Evolutionary conservation across 176 grass and related monocot species (phyloP).

Genomic region (Cenchrus americanus): DNA sequence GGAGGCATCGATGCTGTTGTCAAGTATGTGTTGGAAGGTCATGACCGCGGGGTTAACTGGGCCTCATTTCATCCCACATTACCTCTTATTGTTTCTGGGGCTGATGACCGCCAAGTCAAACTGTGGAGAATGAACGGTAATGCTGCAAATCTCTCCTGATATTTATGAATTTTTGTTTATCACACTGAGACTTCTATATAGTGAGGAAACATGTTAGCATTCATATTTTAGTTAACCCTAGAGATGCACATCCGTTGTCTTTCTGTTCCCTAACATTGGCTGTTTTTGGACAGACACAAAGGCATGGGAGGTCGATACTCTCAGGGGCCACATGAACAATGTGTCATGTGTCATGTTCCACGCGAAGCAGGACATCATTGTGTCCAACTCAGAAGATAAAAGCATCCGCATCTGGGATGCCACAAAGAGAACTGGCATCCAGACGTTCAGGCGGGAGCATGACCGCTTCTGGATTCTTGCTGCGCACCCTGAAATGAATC

Average conservation of each 20-base stretch:
- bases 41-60: constrained; percentile 94
- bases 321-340: constrained; percentile 97
- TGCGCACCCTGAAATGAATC: constrained; percentile 93
- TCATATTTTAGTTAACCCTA: neutral
- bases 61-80: constrained; percentile 78
- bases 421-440: constrained; percentile 87
- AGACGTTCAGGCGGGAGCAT: constrained; percentile 85
- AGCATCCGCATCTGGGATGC: constrained; percentile 96
- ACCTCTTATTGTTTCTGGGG: constrained; percentile 79
- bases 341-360: constrained; percentile 97
- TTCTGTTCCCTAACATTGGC: neutral
- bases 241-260: neutral
- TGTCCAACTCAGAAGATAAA: constrained; percentile 98
- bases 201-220: too few relatives aligned
- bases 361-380: constrained; percentile 87
- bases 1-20: constrained; percentile 73
- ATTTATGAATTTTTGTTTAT: neutral
- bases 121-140: constrained; percentile 93
- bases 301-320: constrained; percentile 95
- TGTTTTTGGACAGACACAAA: constrained; percentile 75
- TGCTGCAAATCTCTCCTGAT: neutral
- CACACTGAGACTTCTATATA: too few relatives aligned
- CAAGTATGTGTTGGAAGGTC: constrained; percentile 88
- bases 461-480: constrained; percentile 98
- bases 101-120: constrained; percentile 87